These are phyloP conservation scores for Metschnikowia bowlesiae DNA, from an alignment of 805 yeast species.

Conservation along the genomic window DNA sequence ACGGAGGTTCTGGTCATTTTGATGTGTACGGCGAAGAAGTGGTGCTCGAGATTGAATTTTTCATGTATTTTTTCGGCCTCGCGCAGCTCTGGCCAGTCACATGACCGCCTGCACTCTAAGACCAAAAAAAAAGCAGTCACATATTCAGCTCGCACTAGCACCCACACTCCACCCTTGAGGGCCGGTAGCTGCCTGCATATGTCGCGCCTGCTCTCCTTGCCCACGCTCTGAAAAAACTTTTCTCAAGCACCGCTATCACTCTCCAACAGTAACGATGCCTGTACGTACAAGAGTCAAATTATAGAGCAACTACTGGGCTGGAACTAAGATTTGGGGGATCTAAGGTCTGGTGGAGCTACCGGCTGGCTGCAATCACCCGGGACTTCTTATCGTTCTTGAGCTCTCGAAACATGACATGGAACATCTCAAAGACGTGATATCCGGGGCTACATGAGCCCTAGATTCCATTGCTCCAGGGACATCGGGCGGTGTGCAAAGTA, in stretches of 20 bases:
- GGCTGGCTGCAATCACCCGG: no score
- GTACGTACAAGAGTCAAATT: slow-evolving; percentile 26
- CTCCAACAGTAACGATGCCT: slow-evolving; percentile 33
- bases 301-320: not conserved
- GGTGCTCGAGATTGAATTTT: slow-evolving; percentile 1
- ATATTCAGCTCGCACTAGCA: not conserved
- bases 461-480: no score
- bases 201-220: slow-evolving; percentile 4
- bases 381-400: no score
- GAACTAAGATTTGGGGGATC: no score
- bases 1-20: slow-evolving; percentile 95
- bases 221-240: slow-evolving; percentile 15
- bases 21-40: slow-evolving; percentile 4
- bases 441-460: no score
- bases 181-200: slow-evolving; percentile 4
- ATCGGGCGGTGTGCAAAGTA: no score
- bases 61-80: slow-evolving; percentile 1
- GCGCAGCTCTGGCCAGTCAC: not conserved
- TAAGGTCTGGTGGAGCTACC: no score
- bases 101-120: not conserved
- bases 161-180: not conserved
- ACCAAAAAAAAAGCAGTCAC: slow-evolving; percentile 16
- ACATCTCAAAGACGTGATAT: no score
- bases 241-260: slow-evolving; percentile 8
- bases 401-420: no score